Percentiles rank a stretch among this genome's conserved stretches.
phyloP scores from a whole-genome alignment of 176 grass and related monocot species.

The Rhynchospora breviuscula region DNA sequence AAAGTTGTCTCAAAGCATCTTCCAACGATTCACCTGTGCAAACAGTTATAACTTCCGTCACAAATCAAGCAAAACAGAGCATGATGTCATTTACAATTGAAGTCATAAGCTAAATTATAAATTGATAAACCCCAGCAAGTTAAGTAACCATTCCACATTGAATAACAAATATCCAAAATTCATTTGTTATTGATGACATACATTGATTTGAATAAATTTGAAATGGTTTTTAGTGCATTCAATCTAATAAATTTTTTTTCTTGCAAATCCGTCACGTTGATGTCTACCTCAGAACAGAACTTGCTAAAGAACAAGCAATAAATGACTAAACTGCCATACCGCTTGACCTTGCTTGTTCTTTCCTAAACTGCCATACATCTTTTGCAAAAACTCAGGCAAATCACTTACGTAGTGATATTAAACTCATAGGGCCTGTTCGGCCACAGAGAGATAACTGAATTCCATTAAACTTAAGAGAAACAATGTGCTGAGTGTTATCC shows the following conservation, averaged over 20 bases:
- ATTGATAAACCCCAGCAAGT: not conserved
- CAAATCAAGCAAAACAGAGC: not conserved
- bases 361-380: not conserved
- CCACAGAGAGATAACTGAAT: too few relatives aligned
- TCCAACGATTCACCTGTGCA: constrained; percentile 83
- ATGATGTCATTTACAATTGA: not conserved
- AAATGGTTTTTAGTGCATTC: not conserved
- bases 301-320: not conserved
- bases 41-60: constrained; percentile 11
- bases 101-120: not conserved
- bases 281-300: not conserved
- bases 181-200: not conserved
- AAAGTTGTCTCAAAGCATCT: constrained; percentile 96
- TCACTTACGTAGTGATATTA: not conserved
- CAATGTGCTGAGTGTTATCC: not conserved
- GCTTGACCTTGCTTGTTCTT: too few relatives aligned
- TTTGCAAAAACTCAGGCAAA: not conserved
- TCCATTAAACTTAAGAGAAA: not conserved
- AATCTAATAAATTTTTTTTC: not conserved
- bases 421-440: not conserved
- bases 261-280: not conserved
- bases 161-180: not conserved
- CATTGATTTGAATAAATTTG: constrained; percentile 1
- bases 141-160: not conserved
- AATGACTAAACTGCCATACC: not conserved